Conservation (phyloP, 352 stramenopile genomes). For the Phytophthora constricta region DNA sequence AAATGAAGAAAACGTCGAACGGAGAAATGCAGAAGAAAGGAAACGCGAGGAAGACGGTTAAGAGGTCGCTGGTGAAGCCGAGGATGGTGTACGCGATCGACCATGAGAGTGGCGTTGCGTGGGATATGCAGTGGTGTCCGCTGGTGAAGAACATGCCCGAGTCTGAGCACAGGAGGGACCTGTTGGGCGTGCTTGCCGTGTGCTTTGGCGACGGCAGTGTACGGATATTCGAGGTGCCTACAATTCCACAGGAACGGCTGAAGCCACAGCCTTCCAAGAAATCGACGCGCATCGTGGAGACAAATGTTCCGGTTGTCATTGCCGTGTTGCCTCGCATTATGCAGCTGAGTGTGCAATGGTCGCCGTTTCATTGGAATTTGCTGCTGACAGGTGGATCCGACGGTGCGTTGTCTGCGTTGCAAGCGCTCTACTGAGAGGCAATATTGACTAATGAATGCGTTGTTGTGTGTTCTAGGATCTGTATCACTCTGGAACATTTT, state of each 20-base stretch:
- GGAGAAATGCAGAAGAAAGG: neutral
- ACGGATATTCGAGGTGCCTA: constrained; percentile 71
- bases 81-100: constrained; percentile 79
- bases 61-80: constrained; percentile 37
- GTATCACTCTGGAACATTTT: constrained; percentile 84
- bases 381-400: constrained; percentile 85
- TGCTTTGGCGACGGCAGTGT: constrained; percentile 82
- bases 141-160: constrained; percentile 51
- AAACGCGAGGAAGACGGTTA: neutral
- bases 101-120: constrained; percentile 76
- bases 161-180: constrained; percentile 16
- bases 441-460: neutral
- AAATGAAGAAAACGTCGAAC: constrained; percentile 5
- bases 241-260: constrained; percentile 46
- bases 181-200: constrained; percentile 70
- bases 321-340: constrained; percentile 55
- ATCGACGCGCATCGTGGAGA: constrained; percentile 45
- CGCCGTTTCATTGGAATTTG: constrained; percentile 67
- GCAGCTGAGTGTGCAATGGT: constrained; percentile 80
- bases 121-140: constrained; percentile 84
- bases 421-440: neutral
- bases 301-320: constrained; percentile 49
- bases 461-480: constrained; percentile 54
- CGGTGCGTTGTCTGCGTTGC: constrained; percentile 37
- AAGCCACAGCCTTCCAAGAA: constrained; percentile 21